phyloP scores from a whole-genome alignment of 2,329 filamentous ascomycete species.

The Sclerotiophoma versabilis region DNA sequence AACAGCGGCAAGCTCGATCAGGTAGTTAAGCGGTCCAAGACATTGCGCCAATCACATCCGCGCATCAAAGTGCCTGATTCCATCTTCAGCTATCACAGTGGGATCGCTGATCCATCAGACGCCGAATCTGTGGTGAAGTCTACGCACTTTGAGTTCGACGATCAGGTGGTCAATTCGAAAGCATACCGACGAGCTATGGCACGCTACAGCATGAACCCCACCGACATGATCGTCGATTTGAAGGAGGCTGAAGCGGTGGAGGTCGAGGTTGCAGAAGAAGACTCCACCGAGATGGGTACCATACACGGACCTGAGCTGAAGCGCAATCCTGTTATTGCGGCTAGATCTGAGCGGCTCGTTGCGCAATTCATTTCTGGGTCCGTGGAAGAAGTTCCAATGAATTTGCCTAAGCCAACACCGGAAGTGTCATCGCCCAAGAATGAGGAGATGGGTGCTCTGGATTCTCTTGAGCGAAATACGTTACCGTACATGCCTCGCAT shows the following conservation, averaged over 20 bases:
- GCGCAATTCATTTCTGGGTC: constrained; percentile 1
- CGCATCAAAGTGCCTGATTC: constrained; percentile 39
- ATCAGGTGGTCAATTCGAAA: constrained; percentile 42
- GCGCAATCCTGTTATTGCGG: neutral
- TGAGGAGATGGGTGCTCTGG: constrained; percentile 8
- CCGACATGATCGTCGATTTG: neutral
- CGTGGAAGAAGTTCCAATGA: constrained; percentile 3
- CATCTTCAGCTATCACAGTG: constrained; percentile 22
- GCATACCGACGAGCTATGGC: constrained; percentile 43
- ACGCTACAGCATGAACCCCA: constrained; percentile 16
- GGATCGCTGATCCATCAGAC: constrained; percentile 15
- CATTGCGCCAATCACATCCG: constrained; percentile 37
- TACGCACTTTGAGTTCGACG: constrained; percentile 43
- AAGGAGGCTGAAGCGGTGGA: constrained; percentile 4
- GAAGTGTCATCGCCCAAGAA: neutral
- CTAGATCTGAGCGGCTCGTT: constrained; percentile 7
- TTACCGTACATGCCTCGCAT: constrained; percentile 26
- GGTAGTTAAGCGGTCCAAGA: constrained; percentile 36
- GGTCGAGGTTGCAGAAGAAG: constrained; percentile 15
- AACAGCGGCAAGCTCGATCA: constrained; percentile 39
- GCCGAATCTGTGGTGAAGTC: constrained; percentile 28
- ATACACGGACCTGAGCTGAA: constrained; percentile 3
- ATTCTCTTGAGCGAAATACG: constrained; percentile 24
- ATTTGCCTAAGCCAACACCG: neutral
- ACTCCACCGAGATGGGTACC: constrained; percentile 21